A percentile compares a stretch with the other conserved stretches of the same genome.
Conservation (phyloP, 2,329 filamentous ascomycete species). For the Sporothrix phasma region DNA sequence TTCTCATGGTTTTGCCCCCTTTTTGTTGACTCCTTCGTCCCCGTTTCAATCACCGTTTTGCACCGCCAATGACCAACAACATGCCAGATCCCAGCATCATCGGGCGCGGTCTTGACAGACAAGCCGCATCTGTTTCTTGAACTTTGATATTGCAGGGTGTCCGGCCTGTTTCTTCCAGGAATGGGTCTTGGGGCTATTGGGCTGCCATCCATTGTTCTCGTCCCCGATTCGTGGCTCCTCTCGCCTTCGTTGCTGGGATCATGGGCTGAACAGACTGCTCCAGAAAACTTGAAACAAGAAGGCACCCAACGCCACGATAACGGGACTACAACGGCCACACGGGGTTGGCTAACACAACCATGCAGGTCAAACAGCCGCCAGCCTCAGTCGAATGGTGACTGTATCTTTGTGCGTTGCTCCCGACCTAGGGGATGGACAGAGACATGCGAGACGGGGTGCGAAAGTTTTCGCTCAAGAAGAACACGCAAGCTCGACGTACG, state of each 20-base stretch:
- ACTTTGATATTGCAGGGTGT: slow-evolving; percentile 1
- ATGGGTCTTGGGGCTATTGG: background rate
- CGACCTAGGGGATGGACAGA: background rate
- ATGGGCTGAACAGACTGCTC: background rate
- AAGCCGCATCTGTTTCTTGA: background rate
- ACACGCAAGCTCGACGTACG: too few relatives aligned
- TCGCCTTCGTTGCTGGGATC: background rate
- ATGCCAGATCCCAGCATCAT: background rate
- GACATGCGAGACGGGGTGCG: background rate
- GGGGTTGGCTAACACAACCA: background rate
- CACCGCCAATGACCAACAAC: background rate
- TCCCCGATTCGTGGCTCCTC: background rate
- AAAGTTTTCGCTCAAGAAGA: background rate
- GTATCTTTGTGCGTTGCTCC: background rate
- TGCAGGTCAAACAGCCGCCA: background rate
- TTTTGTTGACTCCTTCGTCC: background rate
- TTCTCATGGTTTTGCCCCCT: background rate
- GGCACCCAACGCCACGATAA: background rate
- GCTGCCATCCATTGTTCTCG: background rate
- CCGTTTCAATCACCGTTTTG: background rate
- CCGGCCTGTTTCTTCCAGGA: background rate
- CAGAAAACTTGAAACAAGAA: background rate
- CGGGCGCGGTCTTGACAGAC: background rate
- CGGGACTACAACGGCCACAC: background rate
- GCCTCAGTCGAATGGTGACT: background rate